A percentile compares a stretch with the other conserved stretches of the same genome.
These are phyloP conservation scores for Talaromyces thailandensis DNA, from an alignment of 495 filamentous ascomycete species.

Conservation along the genomic window DNA sequence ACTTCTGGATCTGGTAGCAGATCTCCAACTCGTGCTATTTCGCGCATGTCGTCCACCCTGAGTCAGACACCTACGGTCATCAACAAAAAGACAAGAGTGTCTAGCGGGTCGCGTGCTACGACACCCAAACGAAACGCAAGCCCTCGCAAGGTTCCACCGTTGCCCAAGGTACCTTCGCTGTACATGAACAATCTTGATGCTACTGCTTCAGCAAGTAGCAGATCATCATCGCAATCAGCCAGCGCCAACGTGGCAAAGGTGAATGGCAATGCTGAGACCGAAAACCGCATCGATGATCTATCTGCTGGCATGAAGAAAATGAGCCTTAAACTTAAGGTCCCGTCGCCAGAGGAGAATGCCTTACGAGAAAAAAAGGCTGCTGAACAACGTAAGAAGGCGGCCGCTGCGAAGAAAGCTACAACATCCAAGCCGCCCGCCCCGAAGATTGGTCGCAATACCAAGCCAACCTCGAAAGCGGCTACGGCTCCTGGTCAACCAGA, in stretches of 20 bases:
- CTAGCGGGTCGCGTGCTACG: slow-evolving; percentile 29
- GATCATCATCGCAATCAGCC: neutral
- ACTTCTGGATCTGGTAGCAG: slow-evolving; percentile 10
- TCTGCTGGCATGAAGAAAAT: slow-evolving; percentile 59
- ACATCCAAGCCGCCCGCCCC: slow-evolving; percentile 14
- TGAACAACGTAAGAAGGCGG: slow-evolving; percentile 12
- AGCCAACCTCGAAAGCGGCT: slow-evolving; percentile 1
- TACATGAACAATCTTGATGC: slow-evolving; percentile 1
- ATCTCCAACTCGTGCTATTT: slow-evolving; percentile 12
- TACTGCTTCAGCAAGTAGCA: neutral
- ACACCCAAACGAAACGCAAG: slow-evolving; percentile 36
- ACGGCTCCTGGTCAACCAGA: neutral
- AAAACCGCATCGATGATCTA: slow-evolving; percentile 51
- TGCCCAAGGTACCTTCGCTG: slow-evolving; percentile 32
- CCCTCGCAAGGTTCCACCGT: slow-evolving; percentile 34
- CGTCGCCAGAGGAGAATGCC: slow-evolving; percentile 63
- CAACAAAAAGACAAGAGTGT: slow-evolving; percentile 37
- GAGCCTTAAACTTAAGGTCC: slow-evolving; percentile 62
- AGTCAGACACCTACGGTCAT: slow-evolving; percentile 11
- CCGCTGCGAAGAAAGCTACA: slow-evolving; percentile 10
- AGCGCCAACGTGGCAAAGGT: slow-evolving; percentile 7
- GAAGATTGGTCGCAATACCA: slow-evolving; percentile 5
- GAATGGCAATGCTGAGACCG: slow-evolving; percentile 10
- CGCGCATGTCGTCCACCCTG: slow-evolving; percentile 16
- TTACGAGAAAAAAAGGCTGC: slow-evolving; percentile 38